A percentile compares a stretch with the other conserved stretches of the same genome.
phyloP scores from a whole-genome alignment of 164 flowering plant genomes.

The Vitis cinerea region DNA sequence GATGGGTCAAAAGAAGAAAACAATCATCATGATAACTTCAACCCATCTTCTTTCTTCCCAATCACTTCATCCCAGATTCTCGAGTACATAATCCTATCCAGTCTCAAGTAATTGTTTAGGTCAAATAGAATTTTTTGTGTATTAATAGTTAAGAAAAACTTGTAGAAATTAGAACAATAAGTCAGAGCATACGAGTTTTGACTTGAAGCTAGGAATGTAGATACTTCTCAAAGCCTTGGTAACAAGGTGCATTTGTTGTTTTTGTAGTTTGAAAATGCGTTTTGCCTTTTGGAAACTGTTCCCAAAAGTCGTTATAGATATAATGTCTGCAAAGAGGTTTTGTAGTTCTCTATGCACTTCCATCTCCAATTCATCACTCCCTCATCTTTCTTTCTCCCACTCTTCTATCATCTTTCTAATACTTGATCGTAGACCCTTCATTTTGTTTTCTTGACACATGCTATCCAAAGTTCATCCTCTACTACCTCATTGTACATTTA shows the following conservation, averaged over 20 bases:
- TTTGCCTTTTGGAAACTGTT: slow-evolving; percentile 48
- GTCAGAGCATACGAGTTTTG: neutral
- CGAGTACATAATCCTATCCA: too few relatives aligned
- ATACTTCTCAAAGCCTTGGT: slow-evolving; percentile 39
- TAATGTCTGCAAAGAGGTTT: slow-evolving; percentile 39
- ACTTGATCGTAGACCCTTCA: neutral
- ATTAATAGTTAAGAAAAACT: too few relatives aligned
- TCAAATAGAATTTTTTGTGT: too few relatives aligned
- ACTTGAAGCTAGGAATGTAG: slow-evolving; percentile 66
- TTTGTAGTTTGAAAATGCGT: slow-evolving; percentile 49
- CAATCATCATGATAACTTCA: too few relatives aligned
- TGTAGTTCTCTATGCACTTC: slow-evolving; percentile 48
- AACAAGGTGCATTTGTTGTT: slow-evolving; percentile 36
- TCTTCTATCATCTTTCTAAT: slow-evolving; percentile 6
- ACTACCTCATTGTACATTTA: too few relatives aligned
- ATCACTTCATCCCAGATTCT: too few relatives aligned
- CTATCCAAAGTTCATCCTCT: too few relatives aligned
- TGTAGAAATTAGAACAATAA: too few relatives aligned
- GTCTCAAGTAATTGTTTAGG: too few relatives aligned
- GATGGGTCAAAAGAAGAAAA: too few relatives aligned
- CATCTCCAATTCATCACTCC: slow-evolving; percentile 32
- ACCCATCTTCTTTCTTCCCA: too few relatives aligned
- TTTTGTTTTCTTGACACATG: too few relatives aligned
- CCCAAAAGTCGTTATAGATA: slow-evolving; percentile 46
- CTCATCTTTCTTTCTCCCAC: slow-evolving; percentile 14